These are phyloP conservation scores for Russula lepida DNA, from an alignment of 768 basidiomycete genomes.

Conservation along the genomic window DNA sequence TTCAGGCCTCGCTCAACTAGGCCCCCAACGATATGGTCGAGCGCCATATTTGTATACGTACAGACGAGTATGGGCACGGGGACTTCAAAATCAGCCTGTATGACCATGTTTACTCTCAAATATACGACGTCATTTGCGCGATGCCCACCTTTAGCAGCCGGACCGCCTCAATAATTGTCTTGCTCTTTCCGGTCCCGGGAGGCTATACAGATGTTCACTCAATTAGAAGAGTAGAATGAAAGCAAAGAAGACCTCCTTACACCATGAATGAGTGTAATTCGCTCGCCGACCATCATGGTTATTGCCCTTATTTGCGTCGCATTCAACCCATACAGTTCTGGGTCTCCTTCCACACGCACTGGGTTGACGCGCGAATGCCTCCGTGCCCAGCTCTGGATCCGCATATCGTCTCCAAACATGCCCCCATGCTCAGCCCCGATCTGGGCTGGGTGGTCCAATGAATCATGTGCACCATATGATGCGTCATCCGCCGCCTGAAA, in stretches of 20 bases:
- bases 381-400: constrained; percentile 74
- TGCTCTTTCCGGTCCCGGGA: constrained; percentile 89
- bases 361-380: constrained; percentile 56
- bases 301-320: constrained; percentile 71
- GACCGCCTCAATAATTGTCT: constrained; percentile 81
- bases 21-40: constrained; percentile 83
- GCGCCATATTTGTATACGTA: constrained; percentile 89
- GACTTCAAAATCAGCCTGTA: constrained; percentile 67
- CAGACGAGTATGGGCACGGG: constrained; percentile 83
- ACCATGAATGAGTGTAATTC: constrained; percentile 78
- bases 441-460: constrained; percentile 32
- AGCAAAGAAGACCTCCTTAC: constrained; percentile 40
- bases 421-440: constrained; percentile 30
- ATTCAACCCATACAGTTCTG: constrained; percentile 56
- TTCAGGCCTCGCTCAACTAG: constrained; percentile 52
- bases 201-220: constrained; percentile 42
- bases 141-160: constrained; percentile 61
- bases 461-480: constrained; percentile 31
- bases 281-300: constrained; percentile 77
- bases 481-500: constrained; percentile 36
- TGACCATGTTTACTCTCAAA: constrained; percentile 2
- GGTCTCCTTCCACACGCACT: constrained; percentile 69
- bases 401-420: constrained; percentile 60
- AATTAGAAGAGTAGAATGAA: neutral
- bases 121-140: neutral